Evolutionary conservation across 176 grass and related monocot genomes (phyloP), one percentile per base, ranked within the genome.

Genomic region (Lolium perenne): DNA sequence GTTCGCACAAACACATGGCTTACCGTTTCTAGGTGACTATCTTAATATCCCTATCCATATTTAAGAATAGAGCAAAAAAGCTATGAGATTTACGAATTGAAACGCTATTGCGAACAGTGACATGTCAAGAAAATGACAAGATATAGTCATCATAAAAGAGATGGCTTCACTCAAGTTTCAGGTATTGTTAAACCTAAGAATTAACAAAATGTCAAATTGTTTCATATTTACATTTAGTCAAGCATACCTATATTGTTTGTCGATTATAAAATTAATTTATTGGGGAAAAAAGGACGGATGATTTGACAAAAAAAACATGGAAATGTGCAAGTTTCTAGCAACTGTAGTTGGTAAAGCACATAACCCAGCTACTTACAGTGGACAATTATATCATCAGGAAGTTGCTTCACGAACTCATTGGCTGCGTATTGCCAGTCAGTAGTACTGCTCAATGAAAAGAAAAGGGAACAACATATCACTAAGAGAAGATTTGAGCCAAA

Each of bases 391-490:
- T 93, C 82, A 43, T 97, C 89, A 53, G 92, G 76, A 71, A 97
- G 85, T 76, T 84, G 86, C 83, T 86, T 90, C 38, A 88, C 80
- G 41, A 97, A 95, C 79, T 97, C 88, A 7, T 91, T 87, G 62
- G 95, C 91, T 38, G 74, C 89, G n/a, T 95, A 97, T 71, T 91
- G 87, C 95, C 95, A 97, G 81, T 97, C 91, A 65, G 55, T 85
- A 43, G 80, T 89, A 85, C 95, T 97, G 91, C 57, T 77, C 26
- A 86, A 35, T 35, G 32, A 81, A 80, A 50, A 35, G 18, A 85
- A 26, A 81, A 77, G 18, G 41, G 46, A 18, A 5, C 62, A 72
- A 80, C 15, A 4, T 79, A 76, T 53, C 45, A 74, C 13, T 18
- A 64, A 55, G 10, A 80, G 40, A 23, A 26, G 50, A 83, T 80